These are phyloP conservation scores for Myotisia sp. DNA, from an alignment of 2,329 filamentous ascomycete species.

Conservation along the genomic window DNA sequence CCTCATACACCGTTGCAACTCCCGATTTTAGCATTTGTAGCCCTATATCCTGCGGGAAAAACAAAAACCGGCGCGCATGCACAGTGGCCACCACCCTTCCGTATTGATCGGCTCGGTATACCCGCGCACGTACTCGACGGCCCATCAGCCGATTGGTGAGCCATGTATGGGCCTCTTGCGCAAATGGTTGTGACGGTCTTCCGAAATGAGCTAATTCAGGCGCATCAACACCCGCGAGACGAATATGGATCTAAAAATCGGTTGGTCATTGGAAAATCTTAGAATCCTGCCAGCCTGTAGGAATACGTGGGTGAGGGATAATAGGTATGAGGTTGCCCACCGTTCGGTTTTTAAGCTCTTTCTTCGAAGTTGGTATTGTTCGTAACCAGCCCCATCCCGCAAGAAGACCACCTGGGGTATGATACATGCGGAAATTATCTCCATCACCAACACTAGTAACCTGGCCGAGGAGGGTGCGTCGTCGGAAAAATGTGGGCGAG, in stretches of 20 bases:
- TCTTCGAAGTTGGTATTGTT: conserved; percentile 53
- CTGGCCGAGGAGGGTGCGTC: conserved; percentile 61
- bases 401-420: conserved; percentile 79
- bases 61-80: conserved; percentile 45
- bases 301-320: not conserved
- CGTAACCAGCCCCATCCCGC: conserved; percentile 90
- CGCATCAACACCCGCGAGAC: conserved; percentile 83
- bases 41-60: conserved; percentile 63
- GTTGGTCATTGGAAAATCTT: not conserved
- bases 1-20: conserved; percentile 84
- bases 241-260: conserved; percentile 53
- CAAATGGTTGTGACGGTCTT: conserved; percentile 67
- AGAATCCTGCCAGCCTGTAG: not conserved
- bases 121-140: conserved; percentile 62
- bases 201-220: conserved; percentile 91
- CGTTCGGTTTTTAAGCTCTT: conserved; percentile 60
- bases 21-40: conserved; percentile 77
- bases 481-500: conserved; percentile 58
- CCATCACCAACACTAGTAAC: conserved; percentile 94
- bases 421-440: conserved; percentile 86
- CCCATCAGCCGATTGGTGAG: conserved; percentile 58
- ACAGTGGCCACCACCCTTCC: conserved; percentile 80
- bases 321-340: conserved; percentile 35
- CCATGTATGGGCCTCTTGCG: conserved; percentile 68
- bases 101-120: conserved; percentile 83